phyloP scores from a whole-genome alignment of 805 yeast genomes.

The Candida sphagnicola region DNA sequence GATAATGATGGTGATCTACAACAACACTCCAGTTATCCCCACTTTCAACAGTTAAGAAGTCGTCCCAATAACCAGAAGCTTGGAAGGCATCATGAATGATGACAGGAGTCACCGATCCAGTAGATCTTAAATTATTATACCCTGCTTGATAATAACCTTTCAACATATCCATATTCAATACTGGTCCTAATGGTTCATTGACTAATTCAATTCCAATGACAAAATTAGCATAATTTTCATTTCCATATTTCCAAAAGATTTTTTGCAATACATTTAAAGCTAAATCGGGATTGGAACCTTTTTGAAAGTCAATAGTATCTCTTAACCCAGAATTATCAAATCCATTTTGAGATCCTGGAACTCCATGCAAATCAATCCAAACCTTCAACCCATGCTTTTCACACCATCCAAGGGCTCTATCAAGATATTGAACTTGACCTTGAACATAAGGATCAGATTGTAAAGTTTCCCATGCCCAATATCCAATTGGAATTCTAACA shows the following conservation, averaged over 20 bases:
- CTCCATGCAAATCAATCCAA: constrained; percentile 94
- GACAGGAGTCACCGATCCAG: constrained; percentile 49
- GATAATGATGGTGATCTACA: constrained; percentile 88
- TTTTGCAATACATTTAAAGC: constrained; percentile 54
- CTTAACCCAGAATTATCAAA: constrained; percentile 91
- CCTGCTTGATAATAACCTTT: constrained; percentile 59
- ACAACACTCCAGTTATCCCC: constrained; percentile 58
- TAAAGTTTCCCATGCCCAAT: constrained; percentile 77
- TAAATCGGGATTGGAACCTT: constrained; percentile 46
- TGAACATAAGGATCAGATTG: constrained; percentile 79
- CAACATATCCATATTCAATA: constrained; percentile 54
- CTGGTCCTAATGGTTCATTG: constrained; percentile 85
- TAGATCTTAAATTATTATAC: constrained; percentile 58
- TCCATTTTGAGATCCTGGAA: constrained; percentile 96
- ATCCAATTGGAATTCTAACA: constrained; percentile 90
- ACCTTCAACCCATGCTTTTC: constrained; percentile 57
- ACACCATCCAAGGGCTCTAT: constrained; percentile 77
- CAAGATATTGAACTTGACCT: constrained; percentile 74
- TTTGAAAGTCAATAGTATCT: constrained; percentile 56
- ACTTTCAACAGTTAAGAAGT: constrained; percentile 34
- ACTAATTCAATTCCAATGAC: constrained; percentile 80
- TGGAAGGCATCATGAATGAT: constrained; percentile 83
- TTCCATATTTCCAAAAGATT: constrained; percentile 63
- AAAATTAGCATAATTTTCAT: constrained; percentile 57
- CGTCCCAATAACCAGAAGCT: constrained; percentile 58